phyloP scores from a whole-genome alignment of 164 flowering plant species.

The Chloranthus sessilifolius region DNA sequence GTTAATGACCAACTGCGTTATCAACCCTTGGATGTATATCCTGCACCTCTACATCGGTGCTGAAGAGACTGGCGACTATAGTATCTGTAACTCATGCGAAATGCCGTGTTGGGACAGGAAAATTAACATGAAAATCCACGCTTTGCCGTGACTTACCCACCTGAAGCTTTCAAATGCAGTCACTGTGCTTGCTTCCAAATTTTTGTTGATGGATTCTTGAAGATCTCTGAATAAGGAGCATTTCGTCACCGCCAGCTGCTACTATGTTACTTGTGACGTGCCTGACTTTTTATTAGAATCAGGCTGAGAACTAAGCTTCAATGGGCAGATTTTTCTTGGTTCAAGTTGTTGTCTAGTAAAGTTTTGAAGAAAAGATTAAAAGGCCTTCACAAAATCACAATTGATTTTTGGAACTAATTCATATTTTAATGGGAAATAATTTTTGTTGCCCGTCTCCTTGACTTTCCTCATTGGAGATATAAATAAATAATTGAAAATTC shows the following conservation, averaged over 20 bases:
- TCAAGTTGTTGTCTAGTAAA: neutral
- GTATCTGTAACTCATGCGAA: neutral
- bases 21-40: conserved; percentile 69
- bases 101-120: neutral
- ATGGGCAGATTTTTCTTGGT: neutral
- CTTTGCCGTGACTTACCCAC: neutral
- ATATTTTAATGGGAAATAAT: too few relatives aligned
- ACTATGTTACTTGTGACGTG: neutral
- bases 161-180: neutral
- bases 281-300: neutral
- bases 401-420: too few relatives aligned
- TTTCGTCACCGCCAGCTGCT: neutral
- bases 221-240: neutral
- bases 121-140: neutral
- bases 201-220: neutral
- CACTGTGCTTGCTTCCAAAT: neutral
- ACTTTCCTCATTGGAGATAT: too few relatives aligned
- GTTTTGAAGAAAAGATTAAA: too few relatives aligned
- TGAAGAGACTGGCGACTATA: conserved; percentile 15
- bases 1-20: conserved; percentile 49
- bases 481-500: too few relatives aligned
- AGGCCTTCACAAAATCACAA: too few relatives aligned
- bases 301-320: neutral
- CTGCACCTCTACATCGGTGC: conserved; percentile 84
- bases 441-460: too few relatives aligned